Evolutionary conservation across 257 asterid species (phyloP).

Genomic region (Solanum piurae): DNA sequence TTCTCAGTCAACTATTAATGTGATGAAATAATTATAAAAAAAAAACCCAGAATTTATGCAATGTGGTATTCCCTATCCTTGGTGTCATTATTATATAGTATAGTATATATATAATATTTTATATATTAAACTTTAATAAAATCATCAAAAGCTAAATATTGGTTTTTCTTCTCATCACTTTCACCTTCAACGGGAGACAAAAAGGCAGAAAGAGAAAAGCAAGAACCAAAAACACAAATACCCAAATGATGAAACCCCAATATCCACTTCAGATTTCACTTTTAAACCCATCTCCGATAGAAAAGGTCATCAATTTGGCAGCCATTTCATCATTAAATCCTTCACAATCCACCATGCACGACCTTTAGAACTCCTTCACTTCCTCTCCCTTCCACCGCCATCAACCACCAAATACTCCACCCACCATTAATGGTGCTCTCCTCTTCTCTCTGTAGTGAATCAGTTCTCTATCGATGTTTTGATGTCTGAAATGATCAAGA

Average conservation of each 20-base stretch:
- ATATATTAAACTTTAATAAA: not conserved
- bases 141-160: not conserved
- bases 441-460: too few relatives aligned
- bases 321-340: conserved; percentile 81
- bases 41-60: too few relatives aligned
- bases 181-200: conserved; percentile 29
- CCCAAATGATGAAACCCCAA: conserved; percentile 59
- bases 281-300: conserved; percentile 60
- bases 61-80: too few relatives aligned
- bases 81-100: not conserved
- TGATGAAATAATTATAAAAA: too few relatives aligned
- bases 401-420: not conserved
- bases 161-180: not conserved
- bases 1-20: too few relatives aligned
- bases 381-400: conserved; percentile 51
- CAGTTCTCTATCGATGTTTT: too few relatives aligned
- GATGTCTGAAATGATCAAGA: too few relatives aligned
- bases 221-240: conserved; percentile 70
- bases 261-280: conserved; percentile 46
- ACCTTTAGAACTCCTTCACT: conserved; percentile 59
- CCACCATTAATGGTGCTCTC: too few relatives aligned
- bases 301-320: conserved; percentile 83
- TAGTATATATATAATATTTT: too few relatives aligned
- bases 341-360: conserved; percentile 79
- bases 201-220: conserved; percentile 4